These are phyloP conservation scores for Apiospora marii DNA, from an alignment of 2,329 filamentous ascomycete species.

Conservation along the genomic window DNA sequence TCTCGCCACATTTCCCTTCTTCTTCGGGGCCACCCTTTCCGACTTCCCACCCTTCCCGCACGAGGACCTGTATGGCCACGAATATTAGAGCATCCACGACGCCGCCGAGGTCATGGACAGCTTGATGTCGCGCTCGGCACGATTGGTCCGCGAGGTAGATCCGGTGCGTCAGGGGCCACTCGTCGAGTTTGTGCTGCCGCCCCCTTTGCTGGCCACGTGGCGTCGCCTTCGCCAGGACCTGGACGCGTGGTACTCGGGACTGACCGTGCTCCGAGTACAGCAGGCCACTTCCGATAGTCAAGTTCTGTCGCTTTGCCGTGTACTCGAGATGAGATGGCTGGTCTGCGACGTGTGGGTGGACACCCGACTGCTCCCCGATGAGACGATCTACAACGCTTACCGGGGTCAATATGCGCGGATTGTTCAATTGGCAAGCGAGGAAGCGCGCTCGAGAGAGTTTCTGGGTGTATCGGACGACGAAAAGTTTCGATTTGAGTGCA, in stretches of 20 bases:
- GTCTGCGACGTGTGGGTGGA: slow-evolving; percentile 32
- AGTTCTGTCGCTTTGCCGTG: slow-evolving; percentile 3
- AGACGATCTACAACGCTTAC: slow-evolving; percentile 29
- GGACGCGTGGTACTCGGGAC: slow-evolving; percentile 26
- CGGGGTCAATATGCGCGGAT: slow-evolving; percentile 28
- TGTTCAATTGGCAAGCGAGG: slow-evolving; percentile 29
- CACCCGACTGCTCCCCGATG: slow-evolving; percentile 27
- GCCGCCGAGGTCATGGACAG: background rate
- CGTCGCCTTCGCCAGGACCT: slow-evolving; percentile 25
- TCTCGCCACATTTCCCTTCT: background rate
- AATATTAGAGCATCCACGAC: background rate
- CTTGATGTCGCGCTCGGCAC: background rate
- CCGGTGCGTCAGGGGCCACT: background rate
- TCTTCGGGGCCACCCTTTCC: background rate
- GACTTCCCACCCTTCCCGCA: background rate
- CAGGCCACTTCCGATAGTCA: background rate
- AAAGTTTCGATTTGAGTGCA: slow-evolving; percentile 29
- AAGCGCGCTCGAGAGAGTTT: background rate
- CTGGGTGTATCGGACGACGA: background rate
- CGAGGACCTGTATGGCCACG: background rate
- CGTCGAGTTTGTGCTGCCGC: background rate
- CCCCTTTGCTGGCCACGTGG: slow-evolving; percentile 12
- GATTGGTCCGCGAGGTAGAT: background rate
- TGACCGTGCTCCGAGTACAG: background rate
- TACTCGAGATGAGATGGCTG: slow-evolving; percentile 32